A percentile compares a stretch with the other conserved stretches of the same genome.
These are phyloP conservation scores for Quercus bicolor DNA, from an alignment of 306 rosid genomes.

Conservation along the genomic window DNA sequence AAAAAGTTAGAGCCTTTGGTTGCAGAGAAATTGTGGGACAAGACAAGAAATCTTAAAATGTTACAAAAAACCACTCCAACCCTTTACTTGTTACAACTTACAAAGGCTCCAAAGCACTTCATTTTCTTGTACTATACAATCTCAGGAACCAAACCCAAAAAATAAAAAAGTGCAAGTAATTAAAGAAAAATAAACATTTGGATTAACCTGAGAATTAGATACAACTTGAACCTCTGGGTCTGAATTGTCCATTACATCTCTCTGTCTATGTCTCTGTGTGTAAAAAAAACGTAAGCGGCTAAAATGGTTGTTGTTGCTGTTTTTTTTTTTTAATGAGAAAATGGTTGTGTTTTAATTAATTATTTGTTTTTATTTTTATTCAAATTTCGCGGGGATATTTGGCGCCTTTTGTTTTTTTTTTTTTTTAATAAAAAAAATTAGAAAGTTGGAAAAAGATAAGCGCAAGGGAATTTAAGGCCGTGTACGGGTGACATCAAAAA, in stretches of 20 bases:
- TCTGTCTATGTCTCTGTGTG: background rate
- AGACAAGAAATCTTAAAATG: background rate
- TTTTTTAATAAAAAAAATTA: background rate
- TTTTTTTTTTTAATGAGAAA: too few relatives aligned
- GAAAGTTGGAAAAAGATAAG: background rate
- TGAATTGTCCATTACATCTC: conserved; percentile 34
- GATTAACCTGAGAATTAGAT: conserved; percentile 43
- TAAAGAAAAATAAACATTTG: background rate
- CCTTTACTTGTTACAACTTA: background rate
- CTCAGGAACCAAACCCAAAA: conserved; percentile 25
- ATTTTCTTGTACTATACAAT: conserved; percentile 1
- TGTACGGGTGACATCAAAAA: background rate
- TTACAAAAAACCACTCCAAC: background rate
- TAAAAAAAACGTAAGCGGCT: background rate
- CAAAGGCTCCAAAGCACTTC: background rate
- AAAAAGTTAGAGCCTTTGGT: background rate
- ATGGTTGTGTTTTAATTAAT: too few relatives aligned
- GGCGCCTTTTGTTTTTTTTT: conserved; percentile 13
- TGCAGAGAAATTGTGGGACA: background rate
- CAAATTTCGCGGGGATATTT: conserved; percentile 10
- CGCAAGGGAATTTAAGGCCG: background rate
- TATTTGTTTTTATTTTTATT: background rate
- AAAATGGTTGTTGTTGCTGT: background rate
- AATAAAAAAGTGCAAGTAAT: background rate
- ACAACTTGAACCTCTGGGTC: background rate